Evolutionary conservation across 169 alveolate genomes (phyloP).

Genomic region (Toxoplasma gondii): DNA sequence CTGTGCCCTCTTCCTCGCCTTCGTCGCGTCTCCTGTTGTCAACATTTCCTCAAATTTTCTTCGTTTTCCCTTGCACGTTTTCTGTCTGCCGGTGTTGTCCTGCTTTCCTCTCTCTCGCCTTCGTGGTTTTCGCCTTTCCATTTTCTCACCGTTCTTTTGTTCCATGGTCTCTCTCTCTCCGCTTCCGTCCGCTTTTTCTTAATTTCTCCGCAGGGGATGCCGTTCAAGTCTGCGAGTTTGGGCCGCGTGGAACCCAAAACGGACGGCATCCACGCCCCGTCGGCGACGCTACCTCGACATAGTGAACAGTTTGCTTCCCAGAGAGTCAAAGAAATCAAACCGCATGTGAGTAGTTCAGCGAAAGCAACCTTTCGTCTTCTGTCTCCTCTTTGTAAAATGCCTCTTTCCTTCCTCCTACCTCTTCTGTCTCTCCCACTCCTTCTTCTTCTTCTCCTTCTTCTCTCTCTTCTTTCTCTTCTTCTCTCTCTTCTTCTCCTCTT

Average conservation of each 20-base stretch:
- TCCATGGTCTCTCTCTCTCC: not conserved
- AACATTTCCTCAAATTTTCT: not conserved
- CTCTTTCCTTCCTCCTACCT: not conserved
- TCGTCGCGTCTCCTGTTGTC: not conserved
- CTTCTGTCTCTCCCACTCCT: not conserved
- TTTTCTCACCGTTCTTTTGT: too few relatives aligned
- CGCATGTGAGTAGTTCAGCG: conserved; percentile 28
- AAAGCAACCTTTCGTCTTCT: not conserved
- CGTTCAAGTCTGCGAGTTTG: not conserved
- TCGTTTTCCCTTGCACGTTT: too few relatives aligned
- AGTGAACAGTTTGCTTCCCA: not conserved
- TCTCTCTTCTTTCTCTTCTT: not conserved
- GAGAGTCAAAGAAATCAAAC: conserved; percentile 7
- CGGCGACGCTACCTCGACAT: not conserved
- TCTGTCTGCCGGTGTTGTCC: too few relatives aligned
- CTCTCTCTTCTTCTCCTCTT: not conserved
- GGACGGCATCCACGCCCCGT: conserved; percentile 42
- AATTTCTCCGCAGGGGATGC: not conserved
- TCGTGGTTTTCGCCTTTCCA: not conserved
- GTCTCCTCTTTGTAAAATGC: too few relatives aligned
- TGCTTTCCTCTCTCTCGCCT: not conserved
- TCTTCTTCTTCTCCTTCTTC: too few relatives aligned
- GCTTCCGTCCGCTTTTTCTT: not conserved
- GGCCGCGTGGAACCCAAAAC: conserved; percentile 42
- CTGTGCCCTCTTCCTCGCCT: not conserved